These are phyloP conservation scores for Desmodesmus armatus DNA, from an alignment of 139 green algal genomes.

Conservation along the genomic window DNA sequence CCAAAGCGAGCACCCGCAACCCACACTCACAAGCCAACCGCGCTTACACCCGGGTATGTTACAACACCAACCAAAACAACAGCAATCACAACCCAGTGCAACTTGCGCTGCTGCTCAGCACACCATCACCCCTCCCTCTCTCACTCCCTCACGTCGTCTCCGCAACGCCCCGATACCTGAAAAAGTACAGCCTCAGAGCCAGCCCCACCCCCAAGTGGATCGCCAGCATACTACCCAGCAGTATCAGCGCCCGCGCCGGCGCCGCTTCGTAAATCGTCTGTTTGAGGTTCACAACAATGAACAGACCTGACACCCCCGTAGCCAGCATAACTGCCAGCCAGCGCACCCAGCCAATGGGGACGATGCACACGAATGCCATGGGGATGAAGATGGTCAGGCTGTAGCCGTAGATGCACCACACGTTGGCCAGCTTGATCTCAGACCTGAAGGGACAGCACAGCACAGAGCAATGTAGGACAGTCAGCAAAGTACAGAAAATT, in stretches of 20 bases:
- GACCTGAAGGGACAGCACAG: conserved; percentile 50
- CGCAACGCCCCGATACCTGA: conserved; percentile 65
- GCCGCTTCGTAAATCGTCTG: conserved; percentile 70
- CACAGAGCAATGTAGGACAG: background rate
- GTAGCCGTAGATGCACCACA: conserved; percentile 92
- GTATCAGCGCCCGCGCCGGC: conserved; percentile 63
- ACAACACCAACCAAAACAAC: too few species aligned
- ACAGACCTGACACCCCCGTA: conserved; percentile 70
- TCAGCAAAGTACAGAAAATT: too few species aligned
- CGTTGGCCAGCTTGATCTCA: conserved; percentile 71
- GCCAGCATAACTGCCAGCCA: conserved; percentile 71
- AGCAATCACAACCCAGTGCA: too few species aligned
- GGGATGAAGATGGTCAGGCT: conserved; percentile 84
- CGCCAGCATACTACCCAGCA: conserved; percentile 65
- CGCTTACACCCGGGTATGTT: too few species aligned
- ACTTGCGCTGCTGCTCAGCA: too few species aligned
- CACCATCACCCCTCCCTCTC: too few species aligned
- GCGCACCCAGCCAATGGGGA: conserved; percentile 72
- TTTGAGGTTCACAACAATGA: conserved; percentile 82
- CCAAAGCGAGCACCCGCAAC: too few species aligned
- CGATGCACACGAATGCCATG: conserved; percentile 78
- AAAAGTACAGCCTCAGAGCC: conserved; percentile 88
- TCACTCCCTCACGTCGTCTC: background rate
- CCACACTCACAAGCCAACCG: too few species aligned
- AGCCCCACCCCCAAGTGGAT: conserved; percentile 78